A percentile compares a stretch with the other conserved stretches of the same genome.
These are phyloP conservation scores for Aureobasidium sp. DNA, from an alignment of 2,329 filamentous ascomycete species.

Conservation along the genomic window DNA sequence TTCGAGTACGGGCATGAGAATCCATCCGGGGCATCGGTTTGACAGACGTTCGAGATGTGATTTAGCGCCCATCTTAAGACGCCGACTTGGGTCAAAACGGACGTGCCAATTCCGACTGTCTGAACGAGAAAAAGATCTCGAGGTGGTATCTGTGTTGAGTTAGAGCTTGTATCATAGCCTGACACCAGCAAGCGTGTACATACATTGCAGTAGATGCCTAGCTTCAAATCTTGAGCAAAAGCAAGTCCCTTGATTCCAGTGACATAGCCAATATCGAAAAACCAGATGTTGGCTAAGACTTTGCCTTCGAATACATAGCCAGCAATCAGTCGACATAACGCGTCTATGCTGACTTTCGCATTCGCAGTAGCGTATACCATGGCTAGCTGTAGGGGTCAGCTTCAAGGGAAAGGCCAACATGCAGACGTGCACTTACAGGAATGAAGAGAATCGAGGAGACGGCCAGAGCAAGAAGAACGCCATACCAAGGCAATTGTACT, in stretches of 20 bases:
- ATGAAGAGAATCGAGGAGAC: conserved; percentile 44
- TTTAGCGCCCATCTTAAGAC: background rate
- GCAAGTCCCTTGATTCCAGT: conserved; percentile 23
- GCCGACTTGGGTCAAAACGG: background rate
- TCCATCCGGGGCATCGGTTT: background rate
- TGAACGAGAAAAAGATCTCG: background rate
- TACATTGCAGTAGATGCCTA: background rate
- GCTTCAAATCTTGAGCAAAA: conserved; percentile 37
- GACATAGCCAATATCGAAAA: background rate
- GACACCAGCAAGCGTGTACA: too few species aligned
- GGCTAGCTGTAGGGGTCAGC: conserved; percentile 52
- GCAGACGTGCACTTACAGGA: conserved; percentile 61
- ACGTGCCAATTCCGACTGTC: background rate
- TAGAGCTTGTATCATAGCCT: background rate
- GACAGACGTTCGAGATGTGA: background rate
- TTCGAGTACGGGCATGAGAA: background rate
- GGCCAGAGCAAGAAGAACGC: conserved; percentile 53
- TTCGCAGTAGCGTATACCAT: conserved; percentile 81
- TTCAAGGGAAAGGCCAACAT: too few species aligned
- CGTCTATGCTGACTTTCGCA: background rate
- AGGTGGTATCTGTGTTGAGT: background rate
- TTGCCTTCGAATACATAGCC: conserved; percentile 33
- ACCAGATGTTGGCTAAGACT: conserved; percentile 17
- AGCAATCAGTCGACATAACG: conserved; percentile 21
- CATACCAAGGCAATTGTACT: conserved; percentile 44